phyloP scores from a whole-genome alignment of 345 rosid genomes.

The Populus davidiana region DNA sequence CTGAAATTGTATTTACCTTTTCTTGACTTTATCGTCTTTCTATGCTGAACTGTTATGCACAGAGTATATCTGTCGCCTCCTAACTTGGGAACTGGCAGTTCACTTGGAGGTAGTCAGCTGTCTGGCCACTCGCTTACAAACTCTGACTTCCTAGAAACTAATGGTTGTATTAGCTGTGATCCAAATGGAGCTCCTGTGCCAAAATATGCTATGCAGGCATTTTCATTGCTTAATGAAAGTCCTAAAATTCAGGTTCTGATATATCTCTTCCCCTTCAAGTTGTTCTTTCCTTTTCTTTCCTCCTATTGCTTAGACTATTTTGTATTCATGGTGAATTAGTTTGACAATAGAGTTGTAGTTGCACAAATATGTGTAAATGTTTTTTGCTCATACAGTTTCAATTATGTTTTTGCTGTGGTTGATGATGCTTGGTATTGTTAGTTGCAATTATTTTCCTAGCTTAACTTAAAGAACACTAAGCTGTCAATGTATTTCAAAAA shows the following conservation, averaged over 20 bases:
- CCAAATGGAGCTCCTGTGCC: constrained; percentile 31
- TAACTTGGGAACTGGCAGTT: constrained; percentile 5
- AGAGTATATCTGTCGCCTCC: constrained; percentile 49
- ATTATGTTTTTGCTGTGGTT: background rate
- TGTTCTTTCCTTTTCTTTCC: background rate
- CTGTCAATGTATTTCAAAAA: background rate
- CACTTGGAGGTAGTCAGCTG: constrained; percentile 24
- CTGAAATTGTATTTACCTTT: background rate
- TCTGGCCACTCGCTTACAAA: constrained; percentile 25
- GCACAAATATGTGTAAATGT: background rate
- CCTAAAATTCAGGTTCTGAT: constrained; percentile 26
- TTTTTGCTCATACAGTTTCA: background rate
- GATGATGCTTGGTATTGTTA: background rate
- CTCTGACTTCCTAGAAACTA: constrained; percentile 35
- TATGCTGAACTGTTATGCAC: constrained; percentile 5
- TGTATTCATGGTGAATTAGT: background rate
- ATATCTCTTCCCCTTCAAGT: background rate
- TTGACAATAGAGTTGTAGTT: background rate
- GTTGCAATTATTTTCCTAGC: background rate
- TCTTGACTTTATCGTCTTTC: background rate
- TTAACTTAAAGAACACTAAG: background rate
- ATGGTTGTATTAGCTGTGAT: constrained; percentile 20
- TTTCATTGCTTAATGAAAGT: constrained; percentile 53
- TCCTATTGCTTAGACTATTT: background rate
- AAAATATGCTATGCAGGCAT: constrained; percentile 53